Base-by-base conservation (phyloP, 768 basidiomycete species). In the Cystofilobasidium macerans region DNA sequence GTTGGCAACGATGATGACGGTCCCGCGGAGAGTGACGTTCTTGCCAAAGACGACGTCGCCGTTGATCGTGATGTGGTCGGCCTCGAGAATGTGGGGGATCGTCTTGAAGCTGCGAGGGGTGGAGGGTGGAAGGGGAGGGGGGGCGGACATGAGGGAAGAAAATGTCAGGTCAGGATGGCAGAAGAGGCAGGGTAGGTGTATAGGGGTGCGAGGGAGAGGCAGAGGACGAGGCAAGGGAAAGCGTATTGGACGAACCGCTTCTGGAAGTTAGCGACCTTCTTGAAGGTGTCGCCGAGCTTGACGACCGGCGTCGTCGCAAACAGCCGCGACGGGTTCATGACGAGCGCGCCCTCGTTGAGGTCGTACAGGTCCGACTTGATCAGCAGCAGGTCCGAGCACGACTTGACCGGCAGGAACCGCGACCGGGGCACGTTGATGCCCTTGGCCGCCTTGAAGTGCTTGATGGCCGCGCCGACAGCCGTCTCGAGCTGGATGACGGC, bases 271-370 rank as follows among this genome's bases (percentile, higher is more conserved):
- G 74, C 72, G 63, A 88, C 87, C 83, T 89, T 93, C 82, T 93
- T 95, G 84, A 98, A 95, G 75, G 88, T 87, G 76, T 92, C 89
- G 53, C 92, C 91, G 57, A 95, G 83, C 80, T 95, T 95, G 82
- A 97, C 88, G 57, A 94, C 90, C n/a, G 92, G 94, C 32, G 89
- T 79, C 24, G 83, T 72, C 72, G 82, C 83, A 73, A 92, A 91
- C 85, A 89, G 86, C 71, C 89, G 79, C 43, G 82, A 80, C 69
- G 83, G 83, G 74, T 87, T 89, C 81, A 95, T 87, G 69, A 89
- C 82, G 67, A 94, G 82, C 71, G 86, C 86, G 24, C 92, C 92
- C 74, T 95, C 88, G 76, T 85, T 79, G 59, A 95, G 81, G 62
- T 87, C 87, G 79, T 95, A 97, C 71, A 95, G 85, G 75, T 92